Base-by-base conservation (phyloP, 2,329 filamentous ascomycete species). In the Ploettnerulaceae sp. region DNA sequence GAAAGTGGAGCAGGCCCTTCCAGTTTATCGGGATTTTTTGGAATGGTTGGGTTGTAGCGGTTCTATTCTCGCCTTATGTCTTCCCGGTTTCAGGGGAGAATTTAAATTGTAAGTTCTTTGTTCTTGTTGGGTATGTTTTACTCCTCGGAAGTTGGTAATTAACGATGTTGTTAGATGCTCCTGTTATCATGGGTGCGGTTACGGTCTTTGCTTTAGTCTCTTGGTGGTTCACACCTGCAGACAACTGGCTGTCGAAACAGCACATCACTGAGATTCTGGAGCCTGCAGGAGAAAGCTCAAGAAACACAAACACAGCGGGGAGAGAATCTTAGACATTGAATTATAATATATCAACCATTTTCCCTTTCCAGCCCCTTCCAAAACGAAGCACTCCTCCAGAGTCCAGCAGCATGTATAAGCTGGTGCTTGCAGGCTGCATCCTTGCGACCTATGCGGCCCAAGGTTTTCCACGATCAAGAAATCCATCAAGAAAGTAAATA, bases 41-140 rank as follows among this genome's bases (percentile, higher is more conserved):
- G 71, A 74, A 74, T 39, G 70, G 63, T 0, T 74, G 70, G 69
- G 70, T 74, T 3, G 71, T 73, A 2, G 71, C 71, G 0, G 63
- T 74, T 2, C 52, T 74, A 5, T 73, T 70, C 46, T 71, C 69
- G 0, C 71, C 71, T 0, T 73, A 72, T 26, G 51, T 53, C 7
- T 74, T 71, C 28, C 71, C 71, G 0, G 71, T 73, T 1, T 61
- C 60, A 0, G 69, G 64, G 1, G 57, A 65, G 14, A 71, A 63
- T 5, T 49, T 74, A 11, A 74, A 74, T 49, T 74, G 72, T 63
- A 56, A 51, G 66, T 56, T 41, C 40, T 37, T 18, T 22, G 25
- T 7, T 32, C 17, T n/a, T n/a, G n/a, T n/a, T n/a, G n/a, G n/a
- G n/a, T n/a, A n/a, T n/a, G n/a, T n/a, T n/a, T n/a, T n/a, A n/a